Evolutionary conservation across 2,329 filamentous ascomycete genomes (phyloP).

Genomic region (Phoma sp.): DNA sequence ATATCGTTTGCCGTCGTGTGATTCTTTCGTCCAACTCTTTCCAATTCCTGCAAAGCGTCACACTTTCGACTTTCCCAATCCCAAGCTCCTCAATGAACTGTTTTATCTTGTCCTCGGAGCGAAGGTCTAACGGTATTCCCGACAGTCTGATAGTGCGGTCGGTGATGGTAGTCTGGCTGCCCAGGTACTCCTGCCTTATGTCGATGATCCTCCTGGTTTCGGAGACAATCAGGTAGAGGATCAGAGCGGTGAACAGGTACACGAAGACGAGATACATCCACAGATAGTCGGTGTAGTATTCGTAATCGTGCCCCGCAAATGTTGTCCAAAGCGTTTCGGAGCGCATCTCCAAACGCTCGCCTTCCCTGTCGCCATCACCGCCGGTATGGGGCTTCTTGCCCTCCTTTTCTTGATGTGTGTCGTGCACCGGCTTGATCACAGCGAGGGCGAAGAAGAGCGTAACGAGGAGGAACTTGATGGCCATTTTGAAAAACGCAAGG

Average conservation of each 20-base stretch:
- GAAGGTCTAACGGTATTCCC: conserved; percentile 80
- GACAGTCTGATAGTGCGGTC: conserved; percentile 92
- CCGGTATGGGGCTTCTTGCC: conserved; percentile 28
- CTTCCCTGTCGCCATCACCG: conserved; percentile 17
- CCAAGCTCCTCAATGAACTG: conserved; percentile 84
- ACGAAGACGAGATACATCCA: conserved; percentile 97
- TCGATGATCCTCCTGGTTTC: conserved; percentile 87
- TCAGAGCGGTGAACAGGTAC: conserved; percentile 85
- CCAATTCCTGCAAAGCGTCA: conserved; percentile 89
- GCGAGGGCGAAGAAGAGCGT: conserved; percentile 82
- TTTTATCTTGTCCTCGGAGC: conserved; percentile 83
- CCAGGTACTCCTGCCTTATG: conserved; percentile 87
- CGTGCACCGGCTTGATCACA: conserved; percentile 86
- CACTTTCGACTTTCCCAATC: conserved; percentile 87
- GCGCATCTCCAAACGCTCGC: conserved; percentile 27
- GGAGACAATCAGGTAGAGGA: conserved; percentile 80
- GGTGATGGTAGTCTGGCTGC: conserved; percentile 92
- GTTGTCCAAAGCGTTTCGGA: conserved; percentile 24
- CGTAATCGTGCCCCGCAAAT: conserved; percentile 37
- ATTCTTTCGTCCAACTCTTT: conserved; percentile 78
- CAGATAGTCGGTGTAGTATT: conserved; percentile 66
- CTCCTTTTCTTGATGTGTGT: conserved; percentile 59
- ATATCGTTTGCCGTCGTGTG: conserved; percentile 66
- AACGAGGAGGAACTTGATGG: conserved; percentile 79
- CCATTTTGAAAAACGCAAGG: conserved; percentile 94